Percentiles rank a stretch among this genome's conserved stretches.
Evolutionary conservation across 2,329 filamentous ascomycete genomes (phyloP).

Genomic region (Ascochyta viciae-villosae): DNA sequence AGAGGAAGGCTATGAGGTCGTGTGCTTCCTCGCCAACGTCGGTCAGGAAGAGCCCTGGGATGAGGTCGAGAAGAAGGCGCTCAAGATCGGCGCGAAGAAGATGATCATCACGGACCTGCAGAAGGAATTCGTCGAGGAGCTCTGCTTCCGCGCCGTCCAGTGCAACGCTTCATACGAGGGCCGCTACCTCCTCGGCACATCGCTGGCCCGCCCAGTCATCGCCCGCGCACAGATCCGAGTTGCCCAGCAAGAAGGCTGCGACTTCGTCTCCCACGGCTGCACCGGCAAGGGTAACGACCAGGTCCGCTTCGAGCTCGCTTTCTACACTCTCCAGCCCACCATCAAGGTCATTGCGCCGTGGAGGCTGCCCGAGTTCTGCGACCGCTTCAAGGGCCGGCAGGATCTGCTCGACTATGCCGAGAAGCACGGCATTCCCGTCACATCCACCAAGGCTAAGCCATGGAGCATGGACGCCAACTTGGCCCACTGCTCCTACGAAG

Average conservation of each 20-base stretch:
- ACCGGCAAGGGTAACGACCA: slow-evolving; percentile 65
- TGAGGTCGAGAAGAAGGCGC: slow-evolving; percentile 73
- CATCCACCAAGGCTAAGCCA: slow-evolving; percentile 73
- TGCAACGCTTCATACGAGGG: slow-evolving; percentile 69
- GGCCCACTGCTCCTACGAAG: slow-evolving; percentile 81
- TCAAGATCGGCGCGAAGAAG: slow-evolving; percentile 72
- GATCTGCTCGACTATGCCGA: slow-evolving; percentile 77
- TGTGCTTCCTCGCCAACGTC: slow-evolving; percentile 63
- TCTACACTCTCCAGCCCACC: slow-evolving; percentile 67
- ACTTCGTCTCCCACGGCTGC: slow-evolving; percentile 57
- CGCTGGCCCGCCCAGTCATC: slow-evolving; percentile 73
- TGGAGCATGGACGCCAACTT: slow-evolving; percentile 67
- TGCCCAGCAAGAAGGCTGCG: slow-evolving; percentile 67
- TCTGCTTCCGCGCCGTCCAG: slow-evolving; percentile 81
- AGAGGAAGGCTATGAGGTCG: slow-evolving; percentile 67
- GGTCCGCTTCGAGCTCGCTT: slow-evolving; percentile 70
- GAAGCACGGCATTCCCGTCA: slow-evolving; percentile 72
- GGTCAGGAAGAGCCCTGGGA: slow-evolving; percentile 67
- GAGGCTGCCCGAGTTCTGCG: slow-evolving; percentile 73
- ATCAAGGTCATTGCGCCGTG: slow-evolving; percentile 80
- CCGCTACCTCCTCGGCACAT: slow-evolving; percentile 60
- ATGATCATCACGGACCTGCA: slow-evolving; percentile 70
- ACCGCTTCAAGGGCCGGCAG: slow-evolving; percentile 73
- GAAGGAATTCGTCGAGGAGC: slow-evolving; percentile 78
- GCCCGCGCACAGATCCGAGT: slow-evolving; percentile 71